These are phyloP conservation scores for Paraphoma chrysanthemicola DNA, from an alignment of 2,329 filamentous ascomycete genomes.

Conservation along the genomic window DNA sequence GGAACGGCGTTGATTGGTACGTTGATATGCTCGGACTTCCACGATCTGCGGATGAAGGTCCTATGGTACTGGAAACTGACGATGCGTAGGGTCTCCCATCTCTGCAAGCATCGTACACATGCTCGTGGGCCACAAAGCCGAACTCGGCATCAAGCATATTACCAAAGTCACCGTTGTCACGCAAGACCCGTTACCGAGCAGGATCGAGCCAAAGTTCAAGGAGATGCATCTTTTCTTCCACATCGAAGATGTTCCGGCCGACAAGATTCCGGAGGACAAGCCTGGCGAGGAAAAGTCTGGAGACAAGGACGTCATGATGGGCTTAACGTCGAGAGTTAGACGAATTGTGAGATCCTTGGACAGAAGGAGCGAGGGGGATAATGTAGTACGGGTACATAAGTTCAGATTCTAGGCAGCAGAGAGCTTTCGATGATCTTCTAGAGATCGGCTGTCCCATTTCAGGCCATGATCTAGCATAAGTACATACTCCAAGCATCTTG, in stretches of 20 bases:
- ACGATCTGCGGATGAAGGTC: neutral
- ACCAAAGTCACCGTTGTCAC: neutral
- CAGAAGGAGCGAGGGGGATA: neutral
- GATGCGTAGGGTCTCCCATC: neutral
- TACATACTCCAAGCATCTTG: neutral
- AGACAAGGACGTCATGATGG: neutral
- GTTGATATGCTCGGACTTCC: neutral
- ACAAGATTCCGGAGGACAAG: neutral
- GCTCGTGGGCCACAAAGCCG: neutral
- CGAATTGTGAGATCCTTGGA: neutral
- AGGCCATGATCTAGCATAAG: neutral
- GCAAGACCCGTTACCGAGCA: neutral
- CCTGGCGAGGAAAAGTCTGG: neutral
- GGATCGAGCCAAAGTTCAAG: neutral
- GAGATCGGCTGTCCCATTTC: neutral
- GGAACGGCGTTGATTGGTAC: neutral
- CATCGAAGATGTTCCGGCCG: neutral
- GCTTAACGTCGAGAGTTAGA: neutral
- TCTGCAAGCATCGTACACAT: neutral
- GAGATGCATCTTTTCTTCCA: conserved; percentile 1
- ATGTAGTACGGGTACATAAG: neutral
- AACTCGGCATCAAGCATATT: neutral
- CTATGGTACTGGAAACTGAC: neutral
- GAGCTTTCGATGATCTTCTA: neutral
- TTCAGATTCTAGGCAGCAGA: neutral